Conservation (phyloP, 352 stramenopile species). For the Phytophthora constricta region DNA sequence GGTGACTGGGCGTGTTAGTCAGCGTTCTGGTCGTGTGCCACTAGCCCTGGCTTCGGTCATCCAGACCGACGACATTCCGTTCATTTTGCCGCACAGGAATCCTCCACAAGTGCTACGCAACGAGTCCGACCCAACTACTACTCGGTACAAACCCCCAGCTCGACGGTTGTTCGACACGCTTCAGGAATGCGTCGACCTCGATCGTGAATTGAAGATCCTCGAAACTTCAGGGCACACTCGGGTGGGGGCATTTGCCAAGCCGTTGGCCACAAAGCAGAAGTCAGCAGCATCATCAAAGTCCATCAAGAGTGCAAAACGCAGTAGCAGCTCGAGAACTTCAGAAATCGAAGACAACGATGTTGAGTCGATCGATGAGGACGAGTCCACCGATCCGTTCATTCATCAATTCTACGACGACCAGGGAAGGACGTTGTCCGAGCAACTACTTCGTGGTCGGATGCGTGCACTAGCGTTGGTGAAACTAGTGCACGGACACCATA, state of each 20-base stretch:
- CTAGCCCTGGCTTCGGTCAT: conserved; percentile 24
- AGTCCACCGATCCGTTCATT: conserved; percentile 59
- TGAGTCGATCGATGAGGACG: conserved; percentile 38
- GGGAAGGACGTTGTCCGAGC: conserved; percentile 62
- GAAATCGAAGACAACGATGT: neutral
- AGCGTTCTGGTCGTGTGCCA: conserved; percentile 23
- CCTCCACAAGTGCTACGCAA: conserved; percentile 8
- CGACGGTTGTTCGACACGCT: conserved; percentile 28
- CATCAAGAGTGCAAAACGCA: neutral
- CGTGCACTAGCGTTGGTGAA: conserved; percentile 61
- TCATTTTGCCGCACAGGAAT: conserved; percentile 27
- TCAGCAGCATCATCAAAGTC: neutral
- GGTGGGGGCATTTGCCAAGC: conserved; percentile 66
- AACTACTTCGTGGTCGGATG: conserved; percentile 64
- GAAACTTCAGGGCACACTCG: conserved; percentile 66
- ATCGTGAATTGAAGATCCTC: conserved; percentile 65
- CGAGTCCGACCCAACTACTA: neutral
- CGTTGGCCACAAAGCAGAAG: conserved; percentile 41
- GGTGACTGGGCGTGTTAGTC: conserved; percentile 11
- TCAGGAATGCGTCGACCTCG: conserved; percentile 33
- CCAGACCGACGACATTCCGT: conserved; percentile 16
- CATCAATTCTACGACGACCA: conserved; percentile 69
- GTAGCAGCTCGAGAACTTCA: neutral
- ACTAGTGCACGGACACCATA: conserved; percentile 47
- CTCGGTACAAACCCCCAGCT: conserved; percentile 28